Percentiles rank a stretch among this genome's conserved stretches.
Conservation (phyloP, 2,329 filamentous ascomycete species). For the Aureobasidium sp. region DNA sequence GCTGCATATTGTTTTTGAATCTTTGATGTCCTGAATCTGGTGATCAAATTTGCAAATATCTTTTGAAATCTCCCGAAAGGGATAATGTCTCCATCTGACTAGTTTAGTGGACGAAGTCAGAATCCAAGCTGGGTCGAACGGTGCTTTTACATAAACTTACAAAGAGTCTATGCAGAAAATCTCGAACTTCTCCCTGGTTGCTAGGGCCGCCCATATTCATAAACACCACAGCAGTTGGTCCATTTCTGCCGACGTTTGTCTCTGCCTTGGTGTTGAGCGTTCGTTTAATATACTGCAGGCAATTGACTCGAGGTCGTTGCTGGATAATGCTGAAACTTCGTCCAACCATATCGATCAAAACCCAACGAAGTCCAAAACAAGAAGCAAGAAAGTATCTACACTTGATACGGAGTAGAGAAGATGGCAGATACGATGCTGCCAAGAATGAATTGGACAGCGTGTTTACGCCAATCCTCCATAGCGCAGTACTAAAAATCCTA, state of each 20-base stretch:
- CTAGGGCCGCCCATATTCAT: constrained; percentile 98
- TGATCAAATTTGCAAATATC: constrained; percentile 54
- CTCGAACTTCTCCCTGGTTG: constrained; percentile 77
- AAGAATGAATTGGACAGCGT: background rate
- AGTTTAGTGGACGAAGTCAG: background rate
- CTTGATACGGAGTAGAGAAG: background rate
- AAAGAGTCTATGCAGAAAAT: constrained; percentile 86
- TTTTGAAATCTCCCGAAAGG: background rate
- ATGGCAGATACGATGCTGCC: background rate
- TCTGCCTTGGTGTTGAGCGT: background rate
- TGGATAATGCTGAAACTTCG: background rate
- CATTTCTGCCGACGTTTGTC: constrained; percentile 40
- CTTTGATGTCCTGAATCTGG: constrained; percentile 84
- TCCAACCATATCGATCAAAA: background rate
- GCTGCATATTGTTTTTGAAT: constrained; percentile 92
- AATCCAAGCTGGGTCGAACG: constrained; percentile 27
- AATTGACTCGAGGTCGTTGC: background rate
- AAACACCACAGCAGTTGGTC: constrained; percentile 95
- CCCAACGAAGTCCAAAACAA: background rate
- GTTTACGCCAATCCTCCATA: background rate
- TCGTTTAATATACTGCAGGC: background rate
- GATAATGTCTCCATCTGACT: background rate
- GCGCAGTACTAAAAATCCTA: background rate
- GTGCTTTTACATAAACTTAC: constrained; percentile 46
- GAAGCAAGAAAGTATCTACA: background rate